phyloP scores from a whole-genome alignment of 1,139 yeast genomes.

The Candida sp. region DNA sequence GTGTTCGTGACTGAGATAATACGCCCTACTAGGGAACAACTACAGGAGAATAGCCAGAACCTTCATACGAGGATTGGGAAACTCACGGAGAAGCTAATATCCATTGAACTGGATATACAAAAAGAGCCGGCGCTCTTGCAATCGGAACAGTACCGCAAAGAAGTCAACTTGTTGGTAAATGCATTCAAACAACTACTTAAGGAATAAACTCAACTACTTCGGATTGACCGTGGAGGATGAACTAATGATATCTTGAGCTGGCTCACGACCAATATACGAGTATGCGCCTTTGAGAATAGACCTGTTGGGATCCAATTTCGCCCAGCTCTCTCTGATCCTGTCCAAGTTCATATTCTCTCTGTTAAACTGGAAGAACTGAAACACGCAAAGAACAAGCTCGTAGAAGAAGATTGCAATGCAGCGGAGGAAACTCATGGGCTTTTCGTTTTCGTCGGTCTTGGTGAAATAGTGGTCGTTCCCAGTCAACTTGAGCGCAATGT shows the following conservation, averaged over 20 bases:
- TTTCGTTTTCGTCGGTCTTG: conserved; percentile 3
- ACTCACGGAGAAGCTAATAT: conserved; percentile 14
- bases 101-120: conserved; percentile 9
- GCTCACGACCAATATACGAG: conserved; percentile 37
- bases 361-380: conserved; percentile 39
- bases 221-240: conserved; percentile 3
- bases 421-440: conserved; percentile 21
- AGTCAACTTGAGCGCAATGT: conserved; percentile 30
- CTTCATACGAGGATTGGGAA: conserved; percentile 13
- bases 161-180: conserved; percentile 24
- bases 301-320: conserved; percentile 49
- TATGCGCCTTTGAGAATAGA: conserved; percentile 42
- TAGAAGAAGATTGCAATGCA: conserved; percentile 30
- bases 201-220: not conserved
- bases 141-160: conserved; percentile 19
- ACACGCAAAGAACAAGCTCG: conserved; percentile 33
- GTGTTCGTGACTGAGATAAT: conserved; percentile 16
- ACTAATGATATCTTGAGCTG: conserved; percentile 17
- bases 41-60: conserved; percentile 19
- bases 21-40: conserved; percentile 16
- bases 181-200: conserved; percentile 20
- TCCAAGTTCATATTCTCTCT: conserved; percentile 48
- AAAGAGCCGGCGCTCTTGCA: conserved; percentile 8
- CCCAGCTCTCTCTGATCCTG: conserved; percentile 48
- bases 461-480: conserved; percentile 17